A percentile compares a stretch with the other conserved stretches of the same genome.
These are phyloP conservation scores for Aphanomyces cochlioides DNA, from an alignment of 352 stramenopile genomes.

Conservation along the genomic window DNA sequence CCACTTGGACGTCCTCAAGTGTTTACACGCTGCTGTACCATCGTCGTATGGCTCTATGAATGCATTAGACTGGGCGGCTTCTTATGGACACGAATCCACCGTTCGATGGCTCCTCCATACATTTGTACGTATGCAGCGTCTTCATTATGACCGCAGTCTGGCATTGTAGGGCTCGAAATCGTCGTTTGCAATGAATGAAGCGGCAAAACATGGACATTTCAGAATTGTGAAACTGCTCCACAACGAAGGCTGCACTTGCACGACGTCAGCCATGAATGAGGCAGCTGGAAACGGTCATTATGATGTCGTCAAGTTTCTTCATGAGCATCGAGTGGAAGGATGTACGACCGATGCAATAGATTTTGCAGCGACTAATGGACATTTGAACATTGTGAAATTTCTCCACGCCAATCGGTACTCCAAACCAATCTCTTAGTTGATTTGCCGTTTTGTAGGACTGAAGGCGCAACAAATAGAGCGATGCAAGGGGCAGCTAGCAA, in stretches of 20 bases:
- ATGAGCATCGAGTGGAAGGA: constrained; percentile 11
- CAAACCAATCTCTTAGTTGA: not conserved
- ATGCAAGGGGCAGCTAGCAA: not conserved
- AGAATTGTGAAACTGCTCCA: not conserved
- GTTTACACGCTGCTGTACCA: not conserved
- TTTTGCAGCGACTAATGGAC: not conserved
- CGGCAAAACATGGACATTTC: not conserved
- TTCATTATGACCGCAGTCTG: too few relatives aligned
- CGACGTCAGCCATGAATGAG: constrained; percentile 9
- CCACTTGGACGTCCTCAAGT: not conserved
- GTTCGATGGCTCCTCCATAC: constrained; percentile 8
- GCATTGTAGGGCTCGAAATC: not conserved
- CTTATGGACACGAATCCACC: constrained; percentile 3
- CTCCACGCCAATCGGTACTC: not conserved
- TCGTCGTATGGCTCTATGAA: not conserved
- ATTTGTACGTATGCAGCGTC: not conserved
- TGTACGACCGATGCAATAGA: constrained; percentile 12
- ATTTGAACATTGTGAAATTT: constrained; percentile 3
- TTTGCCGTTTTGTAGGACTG: not conserved
- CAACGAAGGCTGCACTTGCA: not conserved
- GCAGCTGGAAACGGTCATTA: not conserved
- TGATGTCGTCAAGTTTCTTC: not conserved
- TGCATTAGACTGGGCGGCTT: constrained; percentile 11
- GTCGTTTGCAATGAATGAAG: not conserved
- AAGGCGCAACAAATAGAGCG: not conserved